phyloP scores from a whole-genome alignment of 768 basidiomycete genomes.

The Symmetrospora coprosmae region DNA sequence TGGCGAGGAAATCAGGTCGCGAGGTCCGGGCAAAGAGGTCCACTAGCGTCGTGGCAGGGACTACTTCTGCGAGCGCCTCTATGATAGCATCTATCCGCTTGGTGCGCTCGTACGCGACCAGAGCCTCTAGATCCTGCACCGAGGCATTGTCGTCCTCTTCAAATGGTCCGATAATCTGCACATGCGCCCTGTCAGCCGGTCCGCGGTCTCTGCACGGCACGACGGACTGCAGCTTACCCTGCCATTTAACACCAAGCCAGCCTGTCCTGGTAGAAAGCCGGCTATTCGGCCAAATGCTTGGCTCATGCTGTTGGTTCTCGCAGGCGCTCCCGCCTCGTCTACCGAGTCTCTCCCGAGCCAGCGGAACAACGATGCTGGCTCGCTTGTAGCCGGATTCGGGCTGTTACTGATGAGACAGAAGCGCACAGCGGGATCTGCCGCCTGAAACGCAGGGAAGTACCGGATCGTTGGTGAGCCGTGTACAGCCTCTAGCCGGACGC shows the following conservation, averaged over 20 bases:
- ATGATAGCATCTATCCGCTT: slow-evolving; percentile 58
- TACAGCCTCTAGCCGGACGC: too few species aligned
- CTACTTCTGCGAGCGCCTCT: slow-evolving; percentile 44
- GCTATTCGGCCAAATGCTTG: too few species aligned
- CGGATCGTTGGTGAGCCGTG: too few species aligned
- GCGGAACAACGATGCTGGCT: too few species aligned
- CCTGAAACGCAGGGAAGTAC: too few species aligned
- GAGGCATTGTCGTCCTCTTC: slow-evolving; percentile 49
- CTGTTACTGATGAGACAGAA: not conserved
- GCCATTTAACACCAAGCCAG: slow-evolving; percentile 64
- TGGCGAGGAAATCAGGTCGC: slow-evolving; percentile 3
- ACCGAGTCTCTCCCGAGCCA: too few species aligned
- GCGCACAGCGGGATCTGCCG: too few species aligned
- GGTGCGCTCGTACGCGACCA: slow-evolving; percentile 59
- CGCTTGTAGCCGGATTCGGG: too few species aligned
- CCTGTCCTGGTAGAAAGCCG: too few species aligned
- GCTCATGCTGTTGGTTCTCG: too few species aligned
- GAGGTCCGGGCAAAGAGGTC: not conserved
- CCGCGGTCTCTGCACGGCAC: not conserved
- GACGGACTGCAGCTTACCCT: slow-evolving; percentile 46
- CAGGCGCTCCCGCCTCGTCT: too few species aligned
- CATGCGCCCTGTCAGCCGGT: not conserved
- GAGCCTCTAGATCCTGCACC: slow-evolving; percentile 52
- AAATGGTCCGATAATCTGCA: slow-evolving; percentile 65
- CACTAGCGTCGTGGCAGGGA: not conserved